phyloP scores from a whole-genome alignment of 345 rosid genomes.

The Salix purpurea region DNA sequence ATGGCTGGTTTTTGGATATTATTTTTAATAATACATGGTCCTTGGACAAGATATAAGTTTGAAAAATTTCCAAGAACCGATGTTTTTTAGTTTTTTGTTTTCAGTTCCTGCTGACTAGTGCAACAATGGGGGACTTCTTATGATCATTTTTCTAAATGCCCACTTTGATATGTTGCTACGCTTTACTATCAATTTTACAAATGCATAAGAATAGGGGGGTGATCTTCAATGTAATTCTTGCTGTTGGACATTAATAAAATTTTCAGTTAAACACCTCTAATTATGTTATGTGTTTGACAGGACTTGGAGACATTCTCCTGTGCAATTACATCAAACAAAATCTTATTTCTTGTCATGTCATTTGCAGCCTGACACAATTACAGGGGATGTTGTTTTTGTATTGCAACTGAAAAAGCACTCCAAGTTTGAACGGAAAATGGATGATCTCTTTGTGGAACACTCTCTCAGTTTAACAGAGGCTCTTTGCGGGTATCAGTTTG shows the following conservation, averaged over 20 bases:
- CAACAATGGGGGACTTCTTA: neutral
- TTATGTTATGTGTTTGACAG: neutral
- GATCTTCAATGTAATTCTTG: neutral
- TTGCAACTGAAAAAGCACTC: slow-evolving; percentile 54
- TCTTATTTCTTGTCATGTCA: neutral
- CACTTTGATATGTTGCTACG: neutral
- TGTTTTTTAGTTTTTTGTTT: neutral
- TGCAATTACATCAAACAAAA: neutral
- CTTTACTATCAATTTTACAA: neutral
- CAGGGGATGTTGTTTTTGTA: slow-evolving; percentile 47
- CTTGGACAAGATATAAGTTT: neutral
- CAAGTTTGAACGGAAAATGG: slow-evolving; percentile 37
- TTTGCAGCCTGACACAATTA: slow-evolving; percentile 43
- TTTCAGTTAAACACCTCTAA: neutral
- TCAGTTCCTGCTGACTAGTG: neutral
- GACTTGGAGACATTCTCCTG: neutral
- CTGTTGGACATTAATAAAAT: neutral
- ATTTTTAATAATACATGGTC: no score
- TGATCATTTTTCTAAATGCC: neutral
- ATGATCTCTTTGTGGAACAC: slow-evolving; percentile 28
- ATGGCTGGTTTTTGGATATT: neutral
- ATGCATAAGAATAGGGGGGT: neutral
- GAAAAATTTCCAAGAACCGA: neutral
- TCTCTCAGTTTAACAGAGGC: slow-evolving; percentile 53
- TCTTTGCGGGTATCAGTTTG: slow-evolving; percentile 65